phyloP scores from a whole-genome alignment of 108 stramenopile species.

The Epithemia pelagica region DNA sequence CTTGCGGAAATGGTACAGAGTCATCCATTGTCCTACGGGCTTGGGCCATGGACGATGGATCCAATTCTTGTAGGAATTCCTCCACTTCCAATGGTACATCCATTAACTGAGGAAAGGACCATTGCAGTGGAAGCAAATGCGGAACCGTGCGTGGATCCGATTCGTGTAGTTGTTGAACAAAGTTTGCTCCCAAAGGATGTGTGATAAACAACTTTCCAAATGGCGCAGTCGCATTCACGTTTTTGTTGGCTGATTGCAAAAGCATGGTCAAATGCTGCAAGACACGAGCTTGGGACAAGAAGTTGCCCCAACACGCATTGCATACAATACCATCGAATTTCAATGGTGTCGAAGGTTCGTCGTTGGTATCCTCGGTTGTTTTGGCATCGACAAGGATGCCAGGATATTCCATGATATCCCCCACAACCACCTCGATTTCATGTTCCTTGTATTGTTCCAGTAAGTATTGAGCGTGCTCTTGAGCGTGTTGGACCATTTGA shows the following conservation, averaged over 20 bases:
- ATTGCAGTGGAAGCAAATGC: constrained; percentile 19
- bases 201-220: constrained; percentile 15
- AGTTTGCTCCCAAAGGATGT: constrained; percentile 21
- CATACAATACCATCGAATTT: constrained; percentile 21
- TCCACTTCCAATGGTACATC: background rate
- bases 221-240: too few species aligned
- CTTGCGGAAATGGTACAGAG: too few species aligned
- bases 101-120: background rate
- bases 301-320: constrained; percentile 38
- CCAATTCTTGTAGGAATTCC: background rate
- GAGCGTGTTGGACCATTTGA: constrained; percentile 18
- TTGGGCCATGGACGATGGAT: background rate
- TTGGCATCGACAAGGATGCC: background rate
- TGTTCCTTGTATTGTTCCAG: constrained; percentile 9
- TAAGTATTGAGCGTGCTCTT: constrained; percentile 13
- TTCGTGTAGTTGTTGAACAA: constrained; percentile 20
- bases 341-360: too few species aligned
- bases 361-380: too few species aligned
- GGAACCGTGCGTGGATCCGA: constrained; percentile 22
- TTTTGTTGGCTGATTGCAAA: background rate
- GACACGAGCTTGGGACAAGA: constrained; percentile 9
- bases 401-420: constrained; percentile 17
- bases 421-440: constrained; percentile 11
- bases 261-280: constrained; percentile 11
- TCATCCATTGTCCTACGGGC: background rate